Evolutionary conservation across 2,329 filamentous ascomycete species (phyloP), one percentile per base, ranked within the genome.

Genomic region (Clonostachys chloroleuca): DNA sequence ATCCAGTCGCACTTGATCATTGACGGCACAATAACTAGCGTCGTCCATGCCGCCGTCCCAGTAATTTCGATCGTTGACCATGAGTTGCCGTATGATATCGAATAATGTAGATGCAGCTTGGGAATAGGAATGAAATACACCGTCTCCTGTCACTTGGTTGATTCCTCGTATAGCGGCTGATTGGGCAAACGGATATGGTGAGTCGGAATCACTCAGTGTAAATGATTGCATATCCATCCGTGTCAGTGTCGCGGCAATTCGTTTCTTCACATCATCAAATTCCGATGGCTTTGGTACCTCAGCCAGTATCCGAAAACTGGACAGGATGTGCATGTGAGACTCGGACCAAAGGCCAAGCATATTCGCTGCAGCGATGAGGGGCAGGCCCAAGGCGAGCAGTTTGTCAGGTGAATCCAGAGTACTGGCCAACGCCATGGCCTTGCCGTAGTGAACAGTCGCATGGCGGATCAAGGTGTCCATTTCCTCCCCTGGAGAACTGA

Each of bases 171-270:
- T 30, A 44, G 48, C 12, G 37, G 48, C 0, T 53, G 51, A 2
- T 1, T 52, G 43, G 16, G 44, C 47, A 40, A 55, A 61, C 10
- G 56, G 54, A 47, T 64, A 66, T 2, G 63, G 63, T 4, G 60
- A 58, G 7, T 49, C 55, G 0, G 55, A 56, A 24, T 67, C 65
- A 3, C 55, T 57, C 40, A 67, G 64, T 1, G 62, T 58, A 57
- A 66, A 60, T 51, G 59, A 59, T 37, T 64, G 59, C 6, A 68
- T 18, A 37, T 67, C 63, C 16, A 67, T 45, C 3, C 63, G 54
- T 3, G 57, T 56, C 3, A 68, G 30, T 3, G 49, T 53, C 37
- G 54, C 49, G 9, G 50, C 51, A 16, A 54, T 46, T 10, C 57
- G 24, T 30, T 30, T 30, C 24, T 30, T 10, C 24, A 30, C 37